Conservation (phyloP, 495 filamentous ascomycete species). For the Penicillium paradoxum region DNA sequence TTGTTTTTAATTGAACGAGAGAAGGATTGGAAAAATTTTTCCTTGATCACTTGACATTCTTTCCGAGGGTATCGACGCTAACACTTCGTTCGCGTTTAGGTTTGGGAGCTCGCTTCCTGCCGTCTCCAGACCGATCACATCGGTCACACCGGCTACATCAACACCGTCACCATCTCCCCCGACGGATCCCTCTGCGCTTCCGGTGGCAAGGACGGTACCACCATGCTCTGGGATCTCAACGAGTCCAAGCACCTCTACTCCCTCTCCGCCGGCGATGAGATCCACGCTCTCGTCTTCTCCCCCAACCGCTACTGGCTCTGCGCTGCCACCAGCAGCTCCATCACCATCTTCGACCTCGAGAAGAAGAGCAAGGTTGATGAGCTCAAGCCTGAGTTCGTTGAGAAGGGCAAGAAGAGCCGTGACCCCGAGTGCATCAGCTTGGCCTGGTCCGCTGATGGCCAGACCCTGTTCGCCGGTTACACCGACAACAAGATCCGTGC, state of each 20-base stretch:
- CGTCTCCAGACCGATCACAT: conserved; percentile 99
- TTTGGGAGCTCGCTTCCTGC: conserved; percentile 99
- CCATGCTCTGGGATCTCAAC: conserved; percentile 99
- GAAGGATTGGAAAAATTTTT: conserved; percentile 15
- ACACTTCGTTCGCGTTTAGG: conserved; percentile 49
- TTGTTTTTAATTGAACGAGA: conserved; percentile 13
- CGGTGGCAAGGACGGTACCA: conserved; percentile 99
- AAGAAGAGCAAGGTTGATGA: conserved; percentile 99
- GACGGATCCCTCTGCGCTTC: conserved; percentile 99
- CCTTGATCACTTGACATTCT: conserved; percentile 7
- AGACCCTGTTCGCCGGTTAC: conserved; percentile 99
- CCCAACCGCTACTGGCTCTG: conserved; percentile 99
- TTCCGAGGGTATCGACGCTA: conserved; percentile 18
- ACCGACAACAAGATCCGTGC: conserved; percentile 99
- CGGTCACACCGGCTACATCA: conserved; percentile 99
- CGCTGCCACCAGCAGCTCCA: conserved; percentile 90
- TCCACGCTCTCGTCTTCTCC: conserved; percentile 99
- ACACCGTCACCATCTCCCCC: conserved; percentile 99
- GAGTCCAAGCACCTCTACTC: conserved; percentile 99
- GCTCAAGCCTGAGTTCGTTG: conserved; percentile 96
- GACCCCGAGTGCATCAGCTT: conserved; percentile 97
- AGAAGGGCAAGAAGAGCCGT: conserved; percentile 96
- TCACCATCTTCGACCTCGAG: conserved; percentile 99
- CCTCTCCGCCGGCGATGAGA: conserved; percentile 98
- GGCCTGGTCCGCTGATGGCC: conserved; percentile 96